Base-by-base conservation (phyloP, 495 filamentous ascomycete species). In the Penicillium egyptiacum region DNA sequence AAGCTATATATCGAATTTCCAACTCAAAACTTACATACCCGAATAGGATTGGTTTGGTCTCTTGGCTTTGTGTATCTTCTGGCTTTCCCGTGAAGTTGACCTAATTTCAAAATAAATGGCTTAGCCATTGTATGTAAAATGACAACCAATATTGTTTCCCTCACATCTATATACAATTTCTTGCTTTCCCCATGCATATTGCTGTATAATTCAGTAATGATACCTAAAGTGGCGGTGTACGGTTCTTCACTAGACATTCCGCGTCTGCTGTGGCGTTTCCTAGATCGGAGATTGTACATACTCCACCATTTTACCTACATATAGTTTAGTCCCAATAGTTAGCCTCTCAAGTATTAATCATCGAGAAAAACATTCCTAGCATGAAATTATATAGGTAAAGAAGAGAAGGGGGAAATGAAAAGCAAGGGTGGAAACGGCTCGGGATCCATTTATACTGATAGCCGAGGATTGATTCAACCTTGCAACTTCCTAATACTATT, bases 1-100 rank as follows among this genome's bases (percentile, higher is more conserved):
- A 89, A 84, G 60, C 50, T 51, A 26, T 51, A 31, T 47, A 30
- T 41, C 31, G 26, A 30, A 52, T 49, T 10, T 53, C 46, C 25
- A 57, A 56, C 26, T 52, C 30, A 58, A 64, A 64, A 47, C 31
- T 58, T 50, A 58, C 62, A 66, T 61, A 64, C 62, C 65, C 63
- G 53, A 65, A 67, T 65, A 54, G 40, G 55, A 46, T 51, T 47
- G 37, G 61, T 47, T 61, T 62, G 60, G 62, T 59, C 53, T 50
- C 23, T 58, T 59, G 47, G 58, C 53, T 55, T 53, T 57, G 45
- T 44, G 31, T 56, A 46, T 22, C 22, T 53, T 58, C 50, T 46
- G 56, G 50, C 48, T 56, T 60, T 44, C 26, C 28, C 42, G 17
- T 56, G 47, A 39, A 60, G 47, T 56, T 60, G 41, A 41, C 37